phyloP scores from a whole-genome alignment of 805 yeast species.

The Hanseniaspora hatyaiensis region DNA sequence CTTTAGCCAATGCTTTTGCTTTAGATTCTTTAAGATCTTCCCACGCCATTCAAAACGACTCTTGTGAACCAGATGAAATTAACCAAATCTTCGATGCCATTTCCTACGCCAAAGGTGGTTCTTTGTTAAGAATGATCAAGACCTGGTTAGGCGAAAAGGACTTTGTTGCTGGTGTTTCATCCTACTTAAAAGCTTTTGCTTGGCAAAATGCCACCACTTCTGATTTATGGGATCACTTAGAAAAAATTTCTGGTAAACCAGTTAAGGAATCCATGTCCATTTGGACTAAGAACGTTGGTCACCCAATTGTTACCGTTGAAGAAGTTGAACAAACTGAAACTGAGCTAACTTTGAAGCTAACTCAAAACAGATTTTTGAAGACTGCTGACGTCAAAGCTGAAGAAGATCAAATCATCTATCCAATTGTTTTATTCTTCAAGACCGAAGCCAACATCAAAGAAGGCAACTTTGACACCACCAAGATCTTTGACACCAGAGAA shows the following conservation, averaged over 20 bases:
- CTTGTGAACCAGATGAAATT: conserved; percentile 63
- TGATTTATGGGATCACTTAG: conserved; percentile 65
- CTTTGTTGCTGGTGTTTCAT: conserved; percentile 68
- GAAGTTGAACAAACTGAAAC: conserved; percentile 50
- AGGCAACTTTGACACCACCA: conserved; percentile 47
- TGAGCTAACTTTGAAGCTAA: conserved; percentile 38
- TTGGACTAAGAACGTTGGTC: conserved; percentile 73
- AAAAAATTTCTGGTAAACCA: conserved; percentile 60
- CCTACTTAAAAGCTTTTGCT: conserved; percentile 61
- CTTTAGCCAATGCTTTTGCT: conserved; percentile 60
- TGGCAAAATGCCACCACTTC: conserved; percentile 68
- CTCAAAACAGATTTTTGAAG: conserved; percentile 63
- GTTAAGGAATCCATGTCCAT: conserved; percentile 62
- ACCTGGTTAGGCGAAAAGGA: conserved; percentile 68
- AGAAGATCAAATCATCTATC: conserved; percentile 58
- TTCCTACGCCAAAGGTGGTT: conserved; percentile 72
- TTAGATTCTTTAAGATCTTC: conserved; percentile 73
- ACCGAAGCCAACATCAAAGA: conserved; percentile 29
- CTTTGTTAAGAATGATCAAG: conserved; percentile 66
- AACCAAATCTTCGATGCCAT: conserved; percentile 79
- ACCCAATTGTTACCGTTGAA: conserved; percentile 57
- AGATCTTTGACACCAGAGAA: conserved; percentile 43
- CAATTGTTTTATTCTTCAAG: conserved; percentile 57
- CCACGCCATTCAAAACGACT: conserved; percentile 78
- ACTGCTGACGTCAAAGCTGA: conserved; percentile 68